Conservation (phyloP, 139 green algal species). For the Tetradesmus lagerheimii region DNA sequence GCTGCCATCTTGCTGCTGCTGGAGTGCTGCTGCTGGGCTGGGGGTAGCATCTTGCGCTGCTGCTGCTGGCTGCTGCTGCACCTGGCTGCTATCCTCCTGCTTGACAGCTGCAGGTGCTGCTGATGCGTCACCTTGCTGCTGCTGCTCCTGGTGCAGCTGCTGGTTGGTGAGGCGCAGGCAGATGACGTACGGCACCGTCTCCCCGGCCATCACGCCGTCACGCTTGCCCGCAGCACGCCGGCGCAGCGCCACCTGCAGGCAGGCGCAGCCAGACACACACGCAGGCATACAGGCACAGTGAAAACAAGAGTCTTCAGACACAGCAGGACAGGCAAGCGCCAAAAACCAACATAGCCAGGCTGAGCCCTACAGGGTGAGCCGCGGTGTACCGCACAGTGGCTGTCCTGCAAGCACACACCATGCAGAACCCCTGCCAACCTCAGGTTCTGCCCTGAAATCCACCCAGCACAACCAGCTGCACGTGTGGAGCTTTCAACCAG, state of each 20-base stretch:
- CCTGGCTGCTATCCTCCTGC: neutral
- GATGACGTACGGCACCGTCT: conserved; percentile 98
- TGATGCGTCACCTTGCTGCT: conserved; percentile 19
- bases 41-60: conserved; percentile 17
- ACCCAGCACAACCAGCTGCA: too few species aligned
- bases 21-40: conserved; percentile 2
- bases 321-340: neutral
- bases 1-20: conserved; percentile 20
- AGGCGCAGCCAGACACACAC: too few species aligned
- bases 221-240: conserved; percentile 76
- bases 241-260: conserved; percentile 88
- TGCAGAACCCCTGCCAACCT: too few species aligned
- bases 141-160: conserved; percentile 19
- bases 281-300: neutral
- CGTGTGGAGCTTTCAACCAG: too few species aligned
- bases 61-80: neutral
- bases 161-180: conserved; percentile 63
- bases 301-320: neutral
- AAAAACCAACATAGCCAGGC: too few species aligned
- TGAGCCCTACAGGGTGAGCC: too few species aligned
- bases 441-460: too few species aligned
- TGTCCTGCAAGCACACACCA: too few species aligned
- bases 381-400: too few species aligned
- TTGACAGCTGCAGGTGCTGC: neutral
- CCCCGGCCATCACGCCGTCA: conserved; percentile 83